Conservation (phyloP, 192 early-diverging fungal genomes). For the Podila horticola region DNA sequence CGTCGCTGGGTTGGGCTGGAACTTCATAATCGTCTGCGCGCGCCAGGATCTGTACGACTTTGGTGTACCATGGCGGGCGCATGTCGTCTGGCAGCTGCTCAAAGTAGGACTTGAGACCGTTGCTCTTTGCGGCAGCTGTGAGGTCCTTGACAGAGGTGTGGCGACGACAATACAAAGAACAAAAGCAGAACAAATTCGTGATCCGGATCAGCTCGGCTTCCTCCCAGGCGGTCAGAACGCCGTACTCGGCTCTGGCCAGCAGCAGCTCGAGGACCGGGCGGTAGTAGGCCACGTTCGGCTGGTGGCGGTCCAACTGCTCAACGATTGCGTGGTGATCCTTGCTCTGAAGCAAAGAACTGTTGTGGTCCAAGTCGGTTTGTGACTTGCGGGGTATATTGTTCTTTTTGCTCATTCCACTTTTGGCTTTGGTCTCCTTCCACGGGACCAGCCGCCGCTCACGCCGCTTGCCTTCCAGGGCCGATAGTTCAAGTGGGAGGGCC, state of each 20-base stretch:
- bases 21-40: not conserved
- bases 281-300: conserved; percentile 10
- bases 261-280: conserved; percentile 15
- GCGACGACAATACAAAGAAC: conserved; percentile 12
- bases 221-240: conserved; percentile 10
- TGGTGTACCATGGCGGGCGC: conserved; percentile 25
- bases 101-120: conserved; percentile 7
- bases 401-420: too few species aligned
- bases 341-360: too few species aligned
- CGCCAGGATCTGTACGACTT: conserved; percentile 15
- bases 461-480: not conserved
- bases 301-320: not conserved
- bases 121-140: not conserved
- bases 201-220: conserved; percentile 25
- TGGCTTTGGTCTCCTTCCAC: not conserved
- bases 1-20: not conserved
- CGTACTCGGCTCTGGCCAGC: conserved; percentile 36
- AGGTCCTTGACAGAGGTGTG: not conserved
- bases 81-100: conserved; percentile 5
- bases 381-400: too few species aligned
- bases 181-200: conserved; percentile 21
- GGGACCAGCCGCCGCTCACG: not conserved
- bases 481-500: too few species aligned
- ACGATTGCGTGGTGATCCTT: not conserved
- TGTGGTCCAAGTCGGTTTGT: too few species aligned